Conservation (phyloP, 2,329 filamentous ascomycete species). For the Trematosphaeria pertusa region DNA sequence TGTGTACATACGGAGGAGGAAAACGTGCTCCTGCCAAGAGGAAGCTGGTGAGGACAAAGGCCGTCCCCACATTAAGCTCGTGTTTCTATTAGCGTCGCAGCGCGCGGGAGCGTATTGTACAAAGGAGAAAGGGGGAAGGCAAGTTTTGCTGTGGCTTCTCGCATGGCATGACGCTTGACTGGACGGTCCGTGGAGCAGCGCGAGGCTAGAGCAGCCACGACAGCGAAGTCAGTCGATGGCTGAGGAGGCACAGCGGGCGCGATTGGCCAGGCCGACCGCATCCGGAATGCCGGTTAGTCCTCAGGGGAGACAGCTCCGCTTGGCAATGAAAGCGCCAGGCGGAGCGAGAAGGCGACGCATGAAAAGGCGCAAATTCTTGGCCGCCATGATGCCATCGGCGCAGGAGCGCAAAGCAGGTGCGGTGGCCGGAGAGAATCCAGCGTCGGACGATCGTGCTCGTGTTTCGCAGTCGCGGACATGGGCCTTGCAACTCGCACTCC, state of each 20-base stretch:
- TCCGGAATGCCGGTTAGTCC: not conserved
- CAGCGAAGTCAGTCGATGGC: not conserved
- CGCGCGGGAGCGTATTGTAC: too few species aligned
- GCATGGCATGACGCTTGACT: not conserved
- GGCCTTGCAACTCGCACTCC: too few species aligned
- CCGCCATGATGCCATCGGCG: constrained; percentile 1
- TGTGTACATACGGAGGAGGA: too few species aligned
- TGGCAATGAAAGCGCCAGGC: constrained; percentile 13
- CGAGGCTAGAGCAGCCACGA: not conserved
- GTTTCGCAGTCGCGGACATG: too few species aligned
- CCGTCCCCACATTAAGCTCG: too few species aligned
- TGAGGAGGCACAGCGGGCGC: not conserved
- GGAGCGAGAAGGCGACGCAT: not conserved
- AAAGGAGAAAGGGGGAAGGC: too few species aligned
- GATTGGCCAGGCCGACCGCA: not conserved
- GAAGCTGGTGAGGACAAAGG: too few species aligned
- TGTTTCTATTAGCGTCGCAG: too few species aligned
- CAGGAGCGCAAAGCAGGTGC: not conserved
- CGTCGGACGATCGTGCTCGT: too few species aligned
- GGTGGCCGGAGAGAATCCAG: not conserved
- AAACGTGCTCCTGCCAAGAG: too few species aligned
- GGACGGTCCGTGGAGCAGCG: not conserved
- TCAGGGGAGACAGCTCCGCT: constrained; percentile 1
- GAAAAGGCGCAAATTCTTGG: constrained; percentile 7
- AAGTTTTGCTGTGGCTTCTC: too few species aligned